These are phyloP conservation scores for Tolypocladium pustulatum DNA, from an alignment of 2,329 filamentous ascomycete species.

Conservation along the genomic window DNA sequence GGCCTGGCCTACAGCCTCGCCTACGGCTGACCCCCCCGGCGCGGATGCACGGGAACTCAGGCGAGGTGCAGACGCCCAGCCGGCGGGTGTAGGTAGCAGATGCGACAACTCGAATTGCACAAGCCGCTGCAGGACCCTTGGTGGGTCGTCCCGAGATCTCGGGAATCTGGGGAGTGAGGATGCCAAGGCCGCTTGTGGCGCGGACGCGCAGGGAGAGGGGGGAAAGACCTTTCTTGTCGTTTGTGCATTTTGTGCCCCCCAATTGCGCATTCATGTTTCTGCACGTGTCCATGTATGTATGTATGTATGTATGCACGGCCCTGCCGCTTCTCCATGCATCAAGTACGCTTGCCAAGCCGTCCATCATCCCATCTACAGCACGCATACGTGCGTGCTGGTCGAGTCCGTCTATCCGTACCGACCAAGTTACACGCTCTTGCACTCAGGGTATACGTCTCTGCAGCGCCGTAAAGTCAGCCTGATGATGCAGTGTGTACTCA, in stretches of 20 bases:
- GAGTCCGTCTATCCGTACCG: no score
- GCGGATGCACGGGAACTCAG: not conserved
- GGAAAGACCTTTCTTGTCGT: not conserved
- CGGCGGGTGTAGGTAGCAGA: not conserved
- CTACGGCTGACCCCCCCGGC: not conserved
- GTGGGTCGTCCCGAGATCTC: not conserved
- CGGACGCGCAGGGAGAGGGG: not conserved
- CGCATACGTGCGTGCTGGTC: no score
- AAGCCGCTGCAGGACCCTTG: not conserved
- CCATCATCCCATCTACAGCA: not conserved
- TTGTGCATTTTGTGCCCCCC: not conserved
- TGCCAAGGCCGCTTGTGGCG: not conserved
- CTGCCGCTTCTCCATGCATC: not conserved
- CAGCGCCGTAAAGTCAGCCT: not conserved
- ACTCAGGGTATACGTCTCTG: constrained; percentile 3
- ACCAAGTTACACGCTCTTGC: not conserved
- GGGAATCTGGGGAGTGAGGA: not conserved
- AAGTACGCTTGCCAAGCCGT: not conserved
- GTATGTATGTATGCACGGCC: not conserved
- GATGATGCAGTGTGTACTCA: not conserved
- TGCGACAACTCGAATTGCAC: not conserved
- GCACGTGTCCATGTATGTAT: not conserved
- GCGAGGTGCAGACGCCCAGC: not conserved
- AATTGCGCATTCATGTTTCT: not conserved
- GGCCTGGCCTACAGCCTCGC: not conserved